phyloP scores from a whole-genome alignment of 75 land plant genomes.

The Isoetes taiwanensis region DNA sequence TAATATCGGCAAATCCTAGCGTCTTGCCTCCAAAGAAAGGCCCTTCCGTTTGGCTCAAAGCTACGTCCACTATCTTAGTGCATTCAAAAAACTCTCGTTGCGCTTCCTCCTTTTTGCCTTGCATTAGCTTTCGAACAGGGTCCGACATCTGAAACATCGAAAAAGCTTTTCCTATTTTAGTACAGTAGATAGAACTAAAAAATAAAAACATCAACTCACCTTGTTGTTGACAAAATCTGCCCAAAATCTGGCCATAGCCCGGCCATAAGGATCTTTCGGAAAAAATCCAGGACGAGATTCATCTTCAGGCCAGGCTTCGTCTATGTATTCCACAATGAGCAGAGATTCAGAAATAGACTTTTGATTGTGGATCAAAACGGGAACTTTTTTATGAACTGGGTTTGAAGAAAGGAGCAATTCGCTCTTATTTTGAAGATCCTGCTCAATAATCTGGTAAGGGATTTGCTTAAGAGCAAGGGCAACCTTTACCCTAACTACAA shows the following conservation, averaged over 20 bases:
- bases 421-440: background rate
- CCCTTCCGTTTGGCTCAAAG: too few species aligned
- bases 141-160: too few species aligned
- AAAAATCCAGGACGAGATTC: background rate
- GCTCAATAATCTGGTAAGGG: background rate
- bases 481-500: background rate
- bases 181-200: too few species aligned
- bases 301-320: background rate
- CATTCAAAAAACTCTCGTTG: too few species aligned
- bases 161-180: too few species aligned
- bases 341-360: background rate
- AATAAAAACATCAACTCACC: too few species aligned
- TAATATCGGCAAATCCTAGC: too few species aligned
- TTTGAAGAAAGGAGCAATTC: background rate
- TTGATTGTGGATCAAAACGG: slow-evolving; percentile 1
- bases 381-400: background rate
- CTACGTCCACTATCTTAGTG: too few species aligned
- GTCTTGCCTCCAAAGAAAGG: too few species aligned
- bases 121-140: too few species aligned
- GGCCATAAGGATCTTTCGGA: background rate
- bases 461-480: background rate
- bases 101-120: too few species aligned
- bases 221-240: slow-evolving; percentile 2
- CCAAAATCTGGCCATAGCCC: background rate
- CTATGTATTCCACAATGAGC: background rate